Base-by-base conservation (phyloP, 2,329 filamentous ascomycete genomes). In the Chaetomium sp. region DNA sequence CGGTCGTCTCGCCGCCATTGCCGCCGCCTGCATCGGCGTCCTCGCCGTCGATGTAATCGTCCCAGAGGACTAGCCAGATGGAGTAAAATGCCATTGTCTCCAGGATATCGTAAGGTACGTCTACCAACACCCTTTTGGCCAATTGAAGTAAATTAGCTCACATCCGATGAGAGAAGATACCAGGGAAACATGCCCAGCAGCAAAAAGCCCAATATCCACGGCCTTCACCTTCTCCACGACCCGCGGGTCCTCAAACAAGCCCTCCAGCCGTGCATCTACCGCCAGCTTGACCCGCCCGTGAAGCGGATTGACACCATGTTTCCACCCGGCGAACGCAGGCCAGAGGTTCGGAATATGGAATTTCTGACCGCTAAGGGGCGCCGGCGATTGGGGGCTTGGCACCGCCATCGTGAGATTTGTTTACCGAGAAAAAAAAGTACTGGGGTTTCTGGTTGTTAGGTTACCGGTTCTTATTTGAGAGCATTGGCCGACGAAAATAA, bases 31-130 rank as follows among this genome's bases (percentile, higher is more conserved):
- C 36, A 27, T 8, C 19, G 27, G 14, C 53, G 19, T 6, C 38
- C 38, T 41, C 46, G 6, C 57, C 53, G 11, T 62, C 61, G 11
- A 64, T 62, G 27, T 44, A 56, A 35, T 64, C 62, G 48, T 64
- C 62, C 62, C 62, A 64, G 33, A 64, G 33, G 40, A 64, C 56
- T 5, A 60, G 42, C 59, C 60, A 64, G 1, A 62, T 47, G 9
- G 19, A 49, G 53, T 59, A 64, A 1, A 58, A 50, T 1, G 59
- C 60, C 2, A 42, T 55, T 0, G 55, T 54, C 14, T 59, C 44
- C 1, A 64, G 55, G 2, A 9, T 34, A 1, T 58, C 38, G 27
- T 55, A 61, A 8, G 54, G 11, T 1, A 47, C 54, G 3, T 52
- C 49, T 1, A 60, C 58, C 19, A 61, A 60, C 27, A 40, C 51